phyloP scores from a whole-genome alignment of 495 filamentous ascomycete genomes.

The Annulohypoxylon bovei region DNA sequence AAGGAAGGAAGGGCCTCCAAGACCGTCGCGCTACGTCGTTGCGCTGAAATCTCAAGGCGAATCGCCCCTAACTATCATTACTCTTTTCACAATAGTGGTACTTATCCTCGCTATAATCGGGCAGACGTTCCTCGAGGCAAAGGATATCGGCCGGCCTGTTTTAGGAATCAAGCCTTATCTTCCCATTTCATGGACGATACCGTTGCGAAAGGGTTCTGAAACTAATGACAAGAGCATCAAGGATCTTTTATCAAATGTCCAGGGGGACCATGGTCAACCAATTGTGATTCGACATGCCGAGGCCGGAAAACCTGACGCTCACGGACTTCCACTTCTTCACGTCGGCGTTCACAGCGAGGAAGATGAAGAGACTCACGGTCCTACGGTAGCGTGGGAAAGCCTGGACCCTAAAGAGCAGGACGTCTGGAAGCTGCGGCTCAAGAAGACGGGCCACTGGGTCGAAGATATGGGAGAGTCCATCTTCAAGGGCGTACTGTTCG shows the following conservation, averaged over 20 bases:
- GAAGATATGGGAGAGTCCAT: conserved; percentile 76
- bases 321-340: conserved; percentile 42
- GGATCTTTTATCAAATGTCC: conserved; percentile 37
- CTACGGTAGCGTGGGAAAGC: conserved; percentile 72
- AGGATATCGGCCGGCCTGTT: conserved; percentile 67
- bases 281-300: conserved; percentile 42
- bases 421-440: conserved; percentile 74
- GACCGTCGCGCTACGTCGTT: conserved; percentile 72
- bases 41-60: conserved; percentile 63
- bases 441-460: conserved; percentile 76
- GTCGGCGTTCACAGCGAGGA: conserved; percentile 58
- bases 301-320: conserved; percentile 24
- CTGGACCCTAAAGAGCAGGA: conserved; percentile 65
- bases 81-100: conserved; percentile 61
- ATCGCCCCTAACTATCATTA: conserved; percentile 58
- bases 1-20: conserved; percentile 55
- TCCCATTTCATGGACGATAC: conserved; percentile 42
- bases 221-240: conserved; percentile 40
- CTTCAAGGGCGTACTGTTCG: conserved; percentile 78
- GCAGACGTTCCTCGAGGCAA: conserved; percentile 74
- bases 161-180: conserved; percentile 53
- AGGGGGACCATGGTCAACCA: conserved; percentile 34
- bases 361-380: conserved; percentile 43
- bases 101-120: conserved; percentile 67
- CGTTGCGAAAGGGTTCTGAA: conserved; percentile 34